A percentile compares a stretch with the other conserved stretches of the same genome.
Conservation (phyloP, 345 rosid species). For the Lepidium sativum region DNA sequence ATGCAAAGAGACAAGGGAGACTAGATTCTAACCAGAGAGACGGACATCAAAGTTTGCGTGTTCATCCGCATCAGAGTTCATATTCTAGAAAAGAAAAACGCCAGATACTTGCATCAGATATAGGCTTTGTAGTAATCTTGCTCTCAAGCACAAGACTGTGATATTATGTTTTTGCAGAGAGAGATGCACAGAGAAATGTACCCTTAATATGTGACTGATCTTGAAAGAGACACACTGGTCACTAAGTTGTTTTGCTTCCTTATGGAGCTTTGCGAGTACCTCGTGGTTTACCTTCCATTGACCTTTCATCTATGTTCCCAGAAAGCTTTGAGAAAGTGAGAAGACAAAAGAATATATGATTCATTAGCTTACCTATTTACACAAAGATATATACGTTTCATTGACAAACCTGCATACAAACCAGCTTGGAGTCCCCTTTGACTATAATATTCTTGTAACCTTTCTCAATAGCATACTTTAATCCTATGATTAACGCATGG, state of each 20-base stretch:
- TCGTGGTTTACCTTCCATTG: conserved; percentile 57
- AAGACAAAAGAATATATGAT: background rate
- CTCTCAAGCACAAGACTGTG: background rate
- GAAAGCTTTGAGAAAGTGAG: conserved; percentile 8
- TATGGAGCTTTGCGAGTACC: conserved; percentile 36
- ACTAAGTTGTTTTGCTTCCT: conserved; percentile 47
- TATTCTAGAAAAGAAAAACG: conserved; percentile 29
- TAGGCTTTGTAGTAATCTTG: background rate
- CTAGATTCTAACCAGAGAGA: conserved; percentile 54
- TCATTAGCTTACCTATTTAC: background rate
- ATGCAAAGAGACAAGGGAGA: background rate
- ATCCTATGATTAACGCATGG: conserved; percentile 67
- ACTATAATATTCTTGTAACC: conserved; percentile 57
- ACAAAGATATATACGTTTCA: background rate
- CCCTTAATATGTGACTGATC: conserved; percentile 77
- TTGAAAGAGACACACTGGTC: conserved; percentile 45
- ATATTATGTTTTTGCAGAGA: background rate
- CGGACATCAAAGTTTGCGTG: conserved; percentile 66
- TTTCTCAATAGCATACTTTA: conserved; percentile 61
- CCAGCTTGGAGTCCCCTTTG: conserved; percentile 86
- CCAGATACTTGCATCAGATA: background rate
- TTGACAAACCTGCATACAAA: conserved; percentile 70
- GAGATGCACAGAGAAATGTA: conserved; percentile 16
- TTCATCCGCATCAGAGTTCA: conserved; percentile 72
- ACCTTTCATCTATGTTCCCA: conserved; percentile 59